A percentile compares a stretch with the other conserved stretches of the same genome.
These are phyloP conservation scores for Hypholoma fasciculare DNA, from an alignment of 768 basidiomycete species.

Conservation along the genomic window DNA sequence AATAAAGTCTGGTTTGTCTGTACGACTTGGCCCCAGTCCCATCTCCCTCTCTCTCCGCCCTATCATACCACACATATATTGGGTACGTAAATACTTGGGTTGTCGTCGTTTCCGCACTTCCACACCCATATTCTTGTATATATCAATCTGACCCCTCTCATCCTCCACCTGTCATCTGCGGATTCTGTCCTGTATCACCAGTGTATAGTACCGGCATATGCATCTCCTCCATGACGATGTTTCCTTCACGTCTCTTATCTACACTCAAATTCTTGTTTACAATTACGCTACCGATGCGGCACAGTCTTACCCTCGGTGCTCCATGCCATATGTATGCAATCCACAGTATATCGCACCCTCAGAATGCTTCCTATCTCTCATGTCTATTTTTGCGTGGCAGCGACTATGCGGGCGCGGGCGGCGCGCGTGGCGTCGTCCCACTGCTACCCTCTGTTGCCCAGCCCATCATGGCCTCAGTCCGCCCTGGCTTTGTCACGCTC, in stretches of 20 bases:
- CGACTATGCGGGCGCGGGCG: too few relatives aligned
- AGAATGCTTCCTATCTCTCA: background rate
- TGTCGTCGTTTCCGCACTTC: background rate
- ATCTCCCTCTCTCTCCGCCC: background rate
- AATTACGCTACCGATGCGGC: background rate
- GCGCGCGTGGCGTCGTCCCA: too few relatives aligned
- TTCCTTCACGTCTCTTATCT: background rate
- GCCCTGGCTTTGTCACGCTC: too few relatives aligned
- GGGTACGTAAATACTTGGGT: slow-evolving; percentile 5
- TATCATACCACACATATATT: background rate
- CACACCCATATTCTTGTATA: background rate
- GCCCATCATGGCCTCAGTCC: background rate
- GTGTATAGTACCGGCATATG: background rate
- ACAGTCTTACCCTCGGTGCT: background rate
- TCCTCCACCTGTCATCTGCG: background rate
- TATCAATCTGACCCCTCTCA: background rate
- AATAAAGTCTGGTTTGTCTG: slow-evolving; percentile 5
- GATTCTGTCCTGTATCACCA: background rate
- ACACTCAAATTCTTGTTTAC: background rate
- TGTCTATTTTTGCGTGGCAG: background rate
- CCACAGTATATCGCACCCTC: too few relatives aligned
- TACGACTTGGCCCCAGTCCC: background rate
- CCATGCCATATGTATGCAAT: background rate
- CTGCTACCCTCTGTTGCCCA: background rate
- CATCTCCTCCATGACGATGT: background rate